These are phyloP conservation scores for Wickerhamiella occidentalis DNA, from an alignment of 805 yeast genomes.

Conservation along the genomic window DNA sequence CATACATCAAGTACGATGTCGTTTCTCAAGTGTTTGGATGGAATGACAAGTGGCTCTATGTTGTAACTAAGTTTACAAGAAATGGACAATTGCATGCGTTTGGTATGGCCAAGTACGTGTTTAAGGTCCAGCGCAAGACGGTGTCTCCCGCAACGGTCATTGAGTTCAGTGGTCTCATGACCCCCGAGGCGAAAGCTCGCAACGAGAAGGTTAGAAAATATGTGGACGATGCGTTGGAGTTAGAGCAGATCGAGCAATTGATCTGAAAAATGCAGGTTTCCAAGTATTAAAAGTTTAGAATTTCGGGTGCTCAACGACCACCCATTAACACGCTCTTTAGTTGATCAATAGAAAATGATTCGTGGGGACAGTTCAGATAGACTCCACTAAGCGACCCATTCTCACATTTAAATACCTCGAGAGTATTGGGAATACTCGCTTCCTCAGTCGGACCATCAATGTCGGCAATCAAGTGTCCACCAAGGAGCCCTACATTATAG, in stretches of 20 bases:
- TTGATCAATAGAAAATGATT: constrained; percentile 8
- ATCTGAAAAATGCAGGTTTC: no score
- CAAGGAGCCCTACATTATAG: constrained; percentile 45
- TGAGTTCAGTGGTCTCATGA: constrained; percentile 42
- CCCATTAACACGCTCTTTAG: neutral
- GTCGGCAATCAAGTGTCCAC: constrained; percentile 47
- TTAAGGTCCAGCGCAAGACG: constrained; percentile 68
- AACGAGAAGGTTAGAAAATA: constrained; percentile 17
- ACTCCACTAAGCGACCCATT: constrained; percentile 17
- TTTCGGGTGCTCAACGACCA: neutral
- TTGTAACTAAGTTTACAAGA: constrained; percentile 46
- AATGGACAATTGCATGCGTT: constrained; percentile 36
- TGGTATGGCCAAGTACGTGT: constrained; percentile 65
- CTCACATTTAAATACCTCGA: constrained; percentile 33
- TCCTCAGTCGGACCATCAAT: constrained; percentile 82
- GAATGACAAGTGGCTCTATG: constrained; percentile 80
- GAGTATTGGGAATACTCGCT: constrained; percentile 40
- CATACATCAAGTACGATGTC: constrained; percentile 48
- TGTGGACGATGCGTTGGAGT: constrained; percentile 17
- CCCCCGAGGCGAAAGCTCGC: constrained; percentile 36
- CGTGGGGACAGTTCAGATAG: neutral
- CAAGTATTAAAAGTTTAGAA: no score
- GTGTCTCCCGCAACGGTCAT: constrained; percentile 53
- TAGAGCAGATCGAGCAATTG: constrained; percentile 17
- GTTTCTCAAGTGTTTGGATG: constrained; percentile 57